Conservation (phyloP, 2,329 filamentous ascomycete species). For the Cladophialophora bantiana region DNA sequence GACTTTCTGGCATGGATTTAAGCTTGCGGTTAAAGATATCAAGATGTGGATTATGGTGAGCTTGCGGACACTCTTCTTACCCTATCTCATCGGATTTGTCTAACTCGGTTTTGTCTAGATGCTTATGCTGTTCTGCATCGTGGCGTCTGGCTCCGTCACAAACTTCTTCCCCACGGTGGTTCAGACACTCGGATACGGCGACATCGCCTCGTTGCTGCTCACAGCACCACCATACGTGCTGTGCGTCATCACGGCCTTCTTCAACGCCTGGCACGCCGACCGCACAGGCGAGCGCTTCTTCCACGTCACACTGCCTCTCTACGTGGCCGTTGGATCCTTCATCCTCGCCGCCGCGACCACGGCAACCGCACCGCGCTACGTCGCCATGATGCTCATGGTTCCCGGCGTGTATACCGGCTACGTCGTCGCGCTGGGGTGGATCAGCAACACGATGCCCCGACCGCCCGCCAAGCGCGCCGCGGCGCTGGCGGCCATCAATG, state of each 20-base stretch:
- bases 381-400: constrained; percentile 75
- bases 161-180: constrained; percentile 77
- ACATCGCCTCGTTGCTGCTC: constrained; percentile 60
- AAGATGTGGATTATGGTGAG: constrained; percentile 67
- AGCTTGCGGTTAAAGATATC: constrained; percentile 62
- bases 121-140: constrained; percentile 58
- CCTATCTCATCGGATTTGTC: background rate
- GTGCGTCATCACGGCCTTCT: constrained; percentile 63
- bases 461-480: constrained; percentile 77
- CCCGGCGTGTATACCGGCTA: constrained; percentile 59
- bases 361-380: constrained; percentile 67
- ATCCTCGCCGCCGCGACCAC: constrained; percentile 72
- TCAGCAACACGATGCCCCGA: constrained; percentile 75
- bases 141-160: constrained; percentile 64
- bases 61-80: background rate
- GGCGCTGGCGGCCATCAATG: constrained; percentile 78
- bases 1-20: constrained; percentile 51
- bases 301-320: constrained; percentile 69
- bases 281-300: constrained; percentile 73
- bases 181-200: constrained; percentile 69
- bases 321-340: constrained; percentile 68
- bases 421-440: constrained; percentile 75
- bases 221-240: constrained; percentile 61
- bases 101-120: constrained; percentile 47
- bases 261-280: constrained; percentile 66